Percentiles rank a stretch among this genome's conserved stretches.
phyloP scores from a whole-genome alignment of 2,329 filamentous ascomycete species.

The Mycosphaerella arachidis region DNA sequence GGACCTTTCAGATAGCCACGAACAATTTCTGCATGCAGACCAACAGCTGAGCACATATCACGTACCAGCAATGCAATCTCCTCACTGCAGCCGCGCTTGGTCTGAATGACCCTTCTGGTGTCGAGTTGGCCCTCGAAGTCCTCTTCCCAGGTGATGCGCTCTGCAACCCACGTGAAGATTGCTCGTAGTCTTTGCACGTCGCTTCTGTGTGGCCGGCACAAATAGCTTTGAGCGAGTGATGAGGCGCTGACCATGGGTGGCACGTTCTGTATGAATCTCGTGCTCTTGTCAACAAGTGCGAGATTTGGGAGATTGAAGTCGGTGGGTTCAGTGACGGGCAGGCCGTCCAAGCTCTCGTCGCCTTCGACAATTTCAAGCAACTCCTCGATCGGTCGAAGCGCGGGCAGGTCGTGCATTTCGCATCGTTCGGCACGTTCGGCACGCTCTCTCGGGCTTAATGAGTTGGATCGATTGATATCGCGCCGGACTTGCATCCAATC shows the following conservation, averaged over 20 bases:
- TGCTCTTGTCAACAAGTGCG: slow-evolving; percentile 88
- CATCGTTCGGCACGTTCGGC: slow-evolving; percentile 82
- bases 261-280: slow-evolving; percentile 74
- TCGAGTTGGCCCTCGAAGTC: slow-evolving; percentile 84
- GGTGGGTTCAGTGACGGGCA: slow-evolving; percentile 73
- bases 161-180: slow-evolving; percentile 97
- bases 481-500: slow-evolving; percentile 98
- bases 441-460: slow-evolving; percentile 81
- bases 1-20: slow-evolving; percentile 87
- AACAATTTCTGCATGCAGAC: slow-evolving; percentile 80
- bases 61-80: slow-evolving; percentile 84
- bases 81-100: slow-evolving; percentile 76
- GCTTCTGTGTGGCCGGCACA: slow-evolving; percentile 89
- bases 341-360: slow-evolving; percentile 81
- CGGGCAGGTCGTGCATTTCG: slow-evolving; percentile 88
- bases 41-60: slow-evolving; percentile 91
- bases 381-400: slow-evolving; percentile 84
- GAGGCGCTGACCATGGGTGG: slow-evolving; percentile 77
- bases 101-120: slow-evolving; percentile 75
- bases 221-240: slow-evolving; percentile 80
- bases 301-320: slow-evolving; percentile 71
- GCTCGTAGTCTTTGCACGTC: slow-evolving; percentile 89
- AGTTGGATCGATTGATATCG: slow-evolving; percentile 93
- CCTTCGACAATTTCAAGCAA: slow-evolving; percentile 80
- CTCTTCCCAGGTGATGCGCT: slow-evolving; percentile 93